Conservation (phyloP, 768 basidiomycete genomes). For the Mycena vitilis region DNA sequence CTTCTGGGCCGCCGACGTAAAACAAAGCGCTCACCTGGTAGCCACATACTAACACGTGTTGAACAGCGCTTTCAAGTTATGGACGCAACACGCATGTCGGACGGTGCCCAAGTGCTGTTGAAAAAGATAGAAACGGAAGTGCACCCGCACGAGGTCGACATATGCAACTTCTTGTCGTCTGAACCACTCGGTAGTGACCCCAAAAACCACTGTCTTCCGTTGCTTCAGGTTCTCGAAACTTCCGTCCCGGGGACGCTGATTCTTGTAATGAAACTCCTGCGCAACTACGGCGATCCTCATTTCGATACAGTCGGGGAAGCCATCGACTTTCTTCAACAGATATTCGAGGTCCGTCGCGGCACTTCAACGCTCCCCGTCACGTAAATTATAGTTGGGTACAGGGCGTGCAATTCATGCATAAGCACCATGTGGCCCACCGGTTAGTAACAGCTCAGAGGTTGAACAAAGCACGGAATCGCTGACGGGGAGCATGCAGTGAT, state of each 20-base stretch:
- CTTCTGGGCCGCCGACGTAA: too few relatives aligned
- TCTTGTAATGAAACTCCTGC: slow-evolving; percentile 46
- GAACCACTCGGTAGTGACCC: slow-evolving; percentile 30
- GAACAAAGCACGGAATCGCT: too few relatives aligned
- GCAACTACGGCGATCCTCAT: slow-evolving; percentile 32
- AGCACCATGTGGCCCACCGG: slow-evolving; percentile 37
- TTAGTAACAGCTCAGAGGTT: not conserved
- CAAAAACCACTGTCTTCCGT: slow-evolving; percentile 46
- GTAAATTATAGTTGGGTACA: slow-evolving; percentile 15
- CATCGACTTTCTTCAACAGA: slow-evolving; percentile 43
- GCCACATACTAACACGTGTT: too few relatives aligned
- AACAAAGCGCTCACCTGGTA: too few relatives aligned
- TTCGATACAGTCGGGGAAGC: slow-evolving; percentile 47
- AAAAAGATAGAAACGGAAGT: slow-evolving; percentile 32
- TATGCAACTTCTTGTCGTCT: slow-evolving; percentile 31
- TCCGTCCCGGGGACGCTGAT: slow-evolving; percentile 34
- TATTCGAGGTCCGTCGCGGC: slow-evolving; percentile 41
- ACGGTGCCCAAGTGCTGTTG: slow-evolving; percentile 36
- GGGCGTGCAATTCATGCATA: slow-evolving; percentile 49
- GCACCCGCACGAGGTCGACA: slow-evolving; percentile 21
- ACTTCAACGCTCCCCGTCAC: not conserved
- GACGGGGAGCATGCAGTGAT: slow-evolving; percentile 30
- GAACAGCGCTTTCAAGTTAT: slow-evolving; percentile 27
- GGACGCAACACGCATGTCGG: slow-evolving; percentile 38
- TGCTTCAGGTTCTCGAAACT: slow-evolving; percentile 39